Conservation (phyloP, 164 flowering plant genomes). For the Tetrastigma voinierianum region DNA sequence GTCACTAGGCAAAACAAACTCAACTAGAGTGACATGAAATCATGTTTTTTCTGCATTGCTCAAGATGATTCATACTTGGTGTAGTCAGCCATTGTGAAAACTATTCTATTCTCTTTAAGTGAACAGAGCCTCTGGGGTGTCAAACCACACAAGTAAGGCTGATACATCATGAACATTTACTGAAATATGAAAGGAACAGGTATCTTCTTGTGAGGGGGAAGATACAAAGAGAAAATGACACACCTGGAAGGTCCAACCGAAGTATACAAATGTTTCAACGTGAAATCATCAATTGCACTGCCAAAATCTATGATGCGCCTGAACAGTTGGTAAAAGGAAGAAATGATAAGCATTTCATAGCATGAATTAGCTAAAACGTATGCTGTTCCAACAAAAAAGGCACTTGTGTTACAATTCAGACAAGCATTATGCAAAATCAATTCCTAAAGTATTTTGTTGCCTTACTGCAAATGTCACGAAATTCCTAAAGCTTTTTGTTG, state of each 20-base stretch:
- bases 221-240: background rate
- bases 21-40: background rate
- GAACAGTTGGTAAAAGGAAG: slow-evolving; percentile 8
- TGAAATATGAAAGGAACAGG: background rate
- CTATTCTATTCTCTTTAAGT: background rate
- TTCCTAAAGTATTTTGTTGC: background rate
- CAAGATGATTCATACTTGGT: background rate
- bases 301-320: slow-evolving; percentile 99
- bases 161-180: background rate
- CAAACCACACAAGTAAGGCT: background rate
- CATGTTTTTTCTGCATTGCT: background rate
- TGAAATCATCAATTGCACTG: slow-evolving; percentile 85
- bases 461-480: background rate
- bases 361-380: background rate
- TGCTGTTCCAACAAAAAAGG: background rate
- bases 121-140: background rate
- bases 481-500: background rate
- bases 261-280: slow-evolving; percentile 83
- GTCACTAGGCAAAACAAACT: background rate
- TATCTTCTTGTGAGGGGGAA: background rate
- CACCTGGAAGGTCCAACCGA: slow-evolving; percentile 89
- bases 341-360: background rate
- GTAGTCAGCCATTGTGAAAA: background rate
- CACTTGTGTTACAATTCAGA: background rate
- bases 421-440: background rate